phyloP scores from a whole-genome alignment of 495 filamentous ascomycete genomes.

The Tetracladium setigerum region DNA sequence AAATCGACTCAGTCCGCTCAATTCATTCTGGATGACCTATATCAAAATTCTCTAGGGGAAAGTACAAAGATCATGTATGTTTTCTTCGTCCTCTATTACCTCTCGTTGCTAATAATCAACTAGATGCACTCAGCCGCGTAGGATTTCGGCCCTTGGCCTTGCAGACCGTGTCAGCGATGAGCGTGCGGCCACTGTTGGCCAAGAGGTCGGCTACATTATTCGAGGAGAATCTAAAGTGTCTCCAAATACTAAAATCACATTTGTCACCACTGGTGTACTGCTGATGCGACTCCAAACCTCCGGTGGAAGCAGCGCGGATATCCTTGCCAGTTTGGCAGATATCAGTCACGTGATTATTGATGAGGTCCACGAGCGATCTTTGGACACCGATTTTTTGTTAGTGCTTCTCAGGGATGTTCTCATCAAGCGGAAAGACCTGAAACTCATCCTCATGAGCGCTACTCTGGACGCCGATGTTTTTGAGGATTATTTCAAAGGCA shows the following conservation, averaged over 20 bases:
- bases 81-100: neutral
- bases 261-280: conserved; percentile 96
- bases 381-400: conserved; percentile 92
- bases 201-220: conserved; percentile 92
- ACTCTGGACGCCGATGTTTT: conserved; percentile 90
- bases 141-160: conserved; percentile 89
- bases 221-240: conserved; percentile 74
- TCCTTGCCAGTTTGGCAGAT: conserved; percentile 72
- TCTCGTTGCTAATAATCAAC: conserved; percentile 1
- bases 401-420: conserved; percentile 84
- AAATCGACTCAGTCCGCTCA: conserved; percentile 97
- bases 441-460: conserved; percentile 95
- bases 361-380: conserved; percentile 91
- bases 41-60: conserved; percentile 62
- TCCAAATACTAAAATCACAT: conserved; percentile 74
- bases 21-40: conserved; percentile 90
- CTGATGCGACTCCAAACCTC: conserved; percentile 82
- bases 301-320: conserved; percentile 65
- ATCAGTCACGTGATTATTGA: conserved; percentile 95
- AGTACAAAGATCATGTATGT: conserved; percentile 70
- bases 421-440: conserved; percentile 67
- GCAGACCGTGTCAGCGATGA: conserved; percentile 94
- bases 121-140: conserved; percentile 80
- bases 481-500: conserved; percentile 69
- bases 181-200: conserved; percentile 70